Conservation (phyloP, 2,329 filamentous ascomycete species). For the Pezicula radicicola region DNA sequence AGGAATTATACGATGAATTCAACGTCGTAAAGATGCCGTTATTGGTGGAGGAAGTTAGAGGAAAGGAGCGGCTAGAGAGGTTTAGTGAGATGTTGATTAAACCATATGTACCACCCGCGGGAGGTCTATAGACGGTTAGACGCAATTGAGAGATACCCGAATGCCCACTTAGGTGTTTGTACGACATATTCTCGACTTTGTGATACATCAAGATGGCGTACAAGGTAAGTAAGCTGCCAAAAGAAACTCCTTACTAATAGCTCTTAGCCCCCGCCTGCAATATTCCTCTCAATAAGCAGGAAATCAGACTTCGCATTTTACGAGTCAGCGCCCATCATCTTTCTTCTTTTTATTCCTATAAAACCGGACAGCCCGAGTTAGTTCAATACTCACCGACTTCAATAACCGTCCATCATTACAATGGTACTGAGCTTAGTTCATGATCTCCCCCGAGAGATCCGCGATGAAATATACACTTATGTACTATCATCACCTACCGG, state of each 20-base stretch:
- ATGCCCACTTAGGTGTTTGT: background rate
- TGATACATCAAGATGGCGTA: no score
- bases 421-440: background rate
- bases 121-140: conserved; percentile 23
- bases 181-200: no score
- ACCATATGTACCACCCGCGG: conserved; percentile 66
- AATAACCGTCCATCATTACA: background rate
- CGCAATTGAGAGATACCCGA: conserved; percentile 6
- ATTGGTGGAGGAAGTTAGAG: conserved; percentile 90
- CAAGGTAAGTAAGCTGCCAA: no score
- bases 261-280: background rate
- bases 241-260: background rate
- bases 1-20: conserved; percentile 98
- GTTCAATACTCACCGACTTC: background rate
- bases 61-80: conserved; percentile 88
- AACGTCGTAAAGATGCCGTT: conserved; percentile 99
- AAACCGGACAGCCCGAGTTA: background rate
- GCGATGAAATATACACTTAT: background rate
- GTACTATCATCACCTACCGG: background rate
- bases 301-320: background rate
- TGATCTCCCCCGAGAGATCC: background rate
- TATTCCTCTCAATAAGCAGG: background rate
- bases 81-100: conserved; percentile 83
- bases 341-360: background rate
- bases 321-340: background rate